Evolutionary conservation across 202 grass and related monocot genomes (phyloP).

Genomic region (Schoenoplectus tabernaemontani): DNA sequence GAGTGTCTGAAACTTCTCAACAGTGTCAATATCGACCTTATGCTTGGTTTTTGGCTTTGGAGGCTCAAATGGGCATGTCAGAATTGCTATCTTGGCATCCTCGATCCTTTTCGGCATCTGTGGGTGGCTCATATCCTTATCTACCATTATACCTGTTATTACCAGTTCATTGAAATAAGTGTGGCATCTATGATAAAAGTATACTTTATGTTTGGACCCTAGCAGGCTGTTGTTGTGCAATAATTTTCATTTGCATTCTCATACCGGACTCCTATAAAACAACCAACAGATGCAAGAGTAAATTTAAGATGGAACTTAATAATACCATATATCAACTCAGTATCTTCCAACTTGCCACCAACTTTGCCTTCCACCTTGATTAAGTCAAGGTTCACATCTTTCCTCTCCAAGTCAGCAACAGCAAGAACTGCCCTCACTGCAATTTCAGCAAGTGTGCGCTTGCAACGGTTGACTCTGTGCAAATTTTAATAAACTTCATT

Average conservation of each 20-base stretch:
- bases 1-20: constrained; percentile 85
- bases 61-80: constrained; percentile 97
- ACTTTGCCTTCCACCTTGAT: constrained; percentile 99
- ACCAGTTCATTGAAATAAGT: not conserved
- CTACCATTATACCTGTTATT: constrained; percentile 48
- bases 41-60: constrained; percentile 99
- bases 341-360: constrained; percentile 94
- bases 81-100: constrained; percentile 86
- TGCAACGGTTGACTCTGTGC: constrained; percentile 87
- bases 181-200: not conserved
- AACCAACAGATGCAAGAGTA: not conserved
- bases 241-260: not conserved
- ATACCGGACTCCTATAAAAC: no score
- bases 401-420: constrained; percentile 94
- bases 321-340: constrained; percentile 70
- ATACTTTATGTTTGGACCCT: not conserved
- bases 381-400: constrained; percentile 93
- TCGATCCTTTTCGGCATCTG: constrained; percentile 99
- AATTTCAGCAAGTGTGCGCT: constrained; percentile 64
- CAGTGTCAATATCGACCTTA: constrained; percentile 98
- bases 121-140: constrained; percentile 99
- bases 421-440: constrained; percentile 95
- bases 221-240: not conserved
- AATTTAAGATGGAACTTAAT: not conserved
- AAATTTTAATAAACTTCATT: not conserved